Evolutionary conservation across 139 green algal genomes (phyloP).

Genomic region (Parachlorella kessleri): DNA sequence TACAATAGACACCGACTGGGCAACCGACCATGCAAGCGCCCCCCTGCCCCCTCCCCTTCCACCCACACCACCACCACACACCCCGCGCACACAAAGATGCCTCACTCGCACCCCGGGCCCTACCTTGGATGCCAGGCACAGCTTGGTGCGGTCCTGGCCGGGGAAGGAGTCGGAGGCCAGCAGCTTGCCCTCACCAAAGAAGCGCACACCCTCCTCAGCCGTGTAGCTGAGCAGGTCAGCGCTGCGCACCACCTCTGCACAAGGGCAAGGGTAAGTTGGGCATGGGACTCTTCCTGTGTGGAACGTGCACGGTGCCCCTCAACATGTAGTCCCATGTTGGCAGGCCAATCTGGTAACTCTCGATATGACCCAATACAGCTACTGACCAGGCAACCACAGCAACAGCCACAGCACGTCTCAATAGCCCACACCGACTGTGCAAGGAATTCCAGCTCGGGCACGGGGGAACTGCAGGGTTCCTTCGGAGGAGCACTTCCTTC

Average conservation of each 20-base stretch:
- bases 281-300: too few species aligned
- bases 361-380: too few species aligned
- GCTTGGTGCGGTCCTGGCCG: constrained; percentile 88
- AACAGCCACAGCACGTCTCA: too few species aligned
- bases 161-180: constrained; percentile 91
- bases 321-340: too few species aligned
- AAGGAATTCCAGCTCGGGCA: too few species aligned
- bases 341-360: too few species aligned
- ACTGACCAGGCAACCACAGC: too few species aligned
- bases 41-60: not conserved
- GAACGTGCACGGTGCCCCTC: too few species aligned
- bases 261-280: too few species aligned
- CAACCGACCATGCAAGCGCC: not conserved
- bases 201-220: constrained; percentile 91
- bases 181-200: constrained; percentile 84
- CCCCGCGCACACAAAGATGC: not conserved
- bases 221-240: constrained; percentile 93
- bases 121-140: constrained; percentile 87
- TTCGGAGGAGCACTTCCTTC: too few species aligned
- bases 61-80: not conserved
- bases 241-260: constrained; percentile 76
- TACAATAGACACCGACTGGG: not conserved
- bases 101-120: not conserved
- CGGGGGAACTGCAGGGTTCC: too few species aligned
- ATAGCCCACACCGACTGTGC: too few species aligned